These are phyloP conservation scores for Closterium sp. DNA, from an alignment of 139 green algal genomes.

Conservation along the genomic window DNA sequence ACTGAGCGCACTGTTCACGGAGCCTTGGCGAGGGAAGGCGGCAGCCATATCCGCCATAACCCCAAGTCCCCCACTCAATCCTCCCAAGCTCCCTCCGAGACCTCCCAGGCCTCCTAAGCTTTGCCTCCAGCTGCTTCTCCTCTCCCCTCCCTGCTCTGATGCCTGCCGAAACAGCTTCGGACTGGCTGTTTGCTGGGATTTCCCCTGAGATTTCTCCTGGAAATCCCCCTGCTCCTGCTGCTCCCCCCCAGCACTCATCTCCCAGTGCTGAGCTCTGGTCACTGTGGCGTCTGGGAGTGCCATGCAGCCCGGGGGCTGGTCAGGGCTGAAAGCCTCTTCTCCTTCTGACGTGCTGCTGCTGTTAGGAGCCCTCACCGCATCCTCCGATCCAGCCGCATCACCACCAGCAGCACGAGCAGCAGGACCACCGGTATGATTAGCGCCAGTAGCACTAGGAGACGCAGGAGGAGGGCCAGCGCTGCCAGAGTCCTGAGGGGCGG, in stretches of 20 bases:
- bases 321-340: background rate
- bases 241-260: too few species aligned
- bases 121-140: background rate
- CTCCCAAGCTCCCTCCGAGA: background rate
- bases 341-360: background rate
- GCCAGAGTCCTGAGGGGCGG: background rate
- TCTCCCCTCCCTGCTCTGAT: background rate
- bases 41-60: background rate
- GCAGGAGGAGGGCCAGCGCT: background rate
- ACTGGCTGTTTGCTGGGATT: background rate
- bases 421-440: background rate
- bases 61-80: background rate
- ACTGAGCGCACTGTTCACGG: background rate
- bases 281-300: background rate
- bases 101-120: background rate
- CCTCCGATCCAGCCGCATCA: background rate
- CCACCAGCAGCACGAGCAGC: too few species aligned
- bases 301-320: background rate
- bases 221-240: background rate
- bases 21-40: background rate
- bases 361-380: too few species aligned
- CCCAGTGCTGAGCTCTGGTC: too few species aligned
- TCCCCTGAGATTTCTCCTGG: background rate
- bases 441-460: background rate
- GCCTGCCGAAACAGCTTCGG: background rate